These are phyloP conservation scores for Diaporthe sp. DNA, from an alignment of 2,329 filamentous ascomycete species.

Conservation along the genomic window DNA sequence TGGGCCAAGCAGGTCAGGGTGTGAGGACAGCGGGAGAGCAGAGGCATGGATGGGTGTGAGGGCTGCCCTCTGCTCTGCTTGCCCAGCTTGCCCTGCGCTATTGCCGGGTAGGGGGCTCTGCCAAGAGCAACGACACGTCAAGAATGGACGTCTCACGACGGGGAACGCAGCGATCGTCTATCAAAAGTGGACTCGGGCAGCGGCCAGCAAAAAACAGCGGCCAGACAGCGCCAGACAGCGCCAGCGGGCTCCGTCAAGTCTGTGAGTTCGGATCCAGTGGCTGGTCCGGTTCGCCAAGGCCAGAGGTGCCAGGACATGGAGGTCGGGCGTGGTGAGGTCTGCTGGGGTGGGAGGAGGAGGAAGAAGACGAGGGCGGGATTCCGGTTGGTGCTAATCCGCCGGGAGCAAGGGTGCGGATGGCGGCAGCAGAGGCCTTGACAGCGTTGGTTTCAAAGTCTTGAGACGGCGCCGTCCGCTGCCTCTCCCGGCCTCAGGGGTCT, in stretches of 20 bases:
- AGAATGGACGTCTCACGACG: conserved; percentile 12
- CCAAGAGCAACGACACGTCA: conserved; percentile 28
- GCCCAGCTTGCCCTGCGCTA: not conserved
- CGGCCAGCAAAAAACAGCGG: not conserved
- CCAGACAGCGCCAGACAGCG: not conserved
- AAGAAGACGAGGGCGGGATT: not conserved
- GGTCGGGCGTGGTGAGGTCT: not conserved
- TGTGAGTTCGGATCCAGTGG: conserved; percentile 20
- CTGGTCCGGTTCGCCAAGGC: conserved; percentile 23
- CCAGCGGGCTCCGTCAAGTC: not conserved
- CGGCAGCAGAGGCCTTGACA: conserved; percentile 8
- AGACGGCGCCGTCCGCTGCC: conserved; percentile 24
- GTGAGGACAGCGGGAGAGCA: not conserved
- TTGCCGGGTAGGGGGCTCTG: not conserved
- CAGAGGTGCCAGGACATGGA: not conserved
- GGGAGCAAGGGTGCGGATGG: not conserved
- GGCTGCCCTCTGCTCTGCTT: no score
- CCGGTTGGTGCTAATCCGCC: conserved; percentile 12
- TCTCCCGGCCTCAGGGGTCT: conserved; percentile 18
- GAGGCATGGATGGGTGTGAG: not conserved
- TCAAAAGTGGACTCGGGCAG: conserved; percentile 26
- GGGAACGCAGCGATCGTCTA: conserved; percentile 3
- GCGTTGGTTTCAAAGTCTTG: conserved; percentile 8
- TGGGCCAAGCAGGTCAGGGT: not conserved
- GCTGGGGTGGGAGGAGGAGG: not conserved